Conservation (phyloP, 805 yeast genomes). For the Yamadazyma paraphyllophila region DNA sequence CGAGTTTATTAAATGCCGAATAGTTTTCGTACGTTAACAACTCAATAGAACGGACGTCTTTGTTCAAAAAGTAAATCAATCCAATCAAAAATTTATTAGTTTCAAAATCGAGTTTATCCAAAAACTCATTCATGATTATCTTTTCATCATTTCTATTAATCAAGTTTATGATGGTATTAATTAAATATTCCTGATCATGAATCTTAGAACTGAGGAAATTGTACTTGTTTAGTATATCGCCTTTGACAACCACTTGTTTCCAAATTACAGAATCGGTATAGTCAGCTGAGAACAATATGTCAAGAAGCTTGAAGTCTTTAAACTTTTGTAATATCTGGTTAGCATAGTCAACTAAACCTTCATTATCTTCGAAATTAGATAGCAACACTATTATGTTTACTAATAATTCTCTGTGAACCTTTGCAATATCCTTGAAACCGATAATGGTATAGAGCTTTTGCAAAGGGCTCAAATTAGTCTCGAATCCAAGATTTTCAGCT, state of each 20-base stretch:
- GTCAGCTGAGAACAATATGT: background rate
- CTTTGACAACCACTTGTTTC: constrained; percentile 9
- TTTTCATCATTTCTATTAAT: constrained; percentile 32
- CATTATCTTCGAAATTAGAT: constrained; percentile 32
- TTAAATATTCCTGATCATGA: constrained; percentile 30
- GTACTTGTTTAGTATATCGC: constrained; percentile 9
- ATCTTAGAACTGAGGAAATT: constrained; percentile 9
- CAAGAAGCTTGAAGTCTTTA: constrained; percentile 19
- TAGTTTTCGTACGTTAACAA: constrained; percentile 10
- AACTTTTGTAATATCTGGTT: constrained; percentile 24
- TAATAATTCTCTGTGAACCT: constrained; percentile 28
- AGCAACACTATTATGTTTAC: constrained; percentile 29
- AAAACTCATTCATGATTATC: constrained; percentile 43
- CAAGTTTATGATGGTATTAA: constrained; percentile 31
- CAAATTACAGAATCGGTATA: constrained; percentile 6
- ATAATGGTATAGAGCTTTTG: constrained; percentile 23
- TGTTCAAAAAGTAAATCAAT: constrained; percentile 29
- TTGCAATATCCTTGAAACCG: constrained; percentile 28
- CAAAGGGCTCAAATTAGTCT: constrained; percentile 19
- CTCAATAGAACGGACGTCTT: constrained; percentile 14
- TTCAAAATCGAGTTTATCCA: constrained; percentile 38
- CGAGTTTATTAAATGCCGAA: constrained; percentile 1
- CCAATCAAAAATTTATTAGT: constrained; percentile 30
- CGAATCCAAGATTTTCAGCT: constrained; percentile 7
- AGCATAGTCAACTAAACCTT: constrained; percentile 22